Conservation (phyloP, 257 asterid genomes). For the Rauvolfia tetraphylla region DNA sequence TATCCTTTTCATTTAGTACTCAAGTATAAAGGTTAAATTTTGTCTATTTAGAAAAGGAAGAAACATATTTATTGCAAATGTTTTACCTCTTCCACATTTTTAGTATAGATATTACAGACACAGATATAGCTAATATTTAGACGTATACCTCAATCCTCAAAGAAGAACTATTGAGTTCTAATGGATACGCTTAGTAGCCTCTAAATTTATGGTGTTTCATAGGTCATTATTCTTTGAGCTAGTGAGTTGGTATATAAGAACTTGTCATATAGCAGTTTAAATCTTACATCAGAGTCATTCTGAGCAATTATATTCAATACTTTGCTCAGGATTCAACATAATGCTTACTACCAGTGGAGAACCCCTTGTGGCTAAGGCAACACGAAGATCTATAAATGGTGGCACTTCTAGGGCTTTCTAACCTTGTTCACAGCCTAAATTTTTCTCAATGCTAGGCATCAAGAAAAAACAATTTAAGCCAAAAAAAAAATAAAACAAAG, state of each 20-base stretch:
- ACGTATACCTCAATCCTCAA: no score
- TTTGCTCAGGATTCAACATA: not conserved
- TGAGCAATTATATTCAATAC: not conserved
- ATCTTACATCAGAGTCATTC: not conserved
- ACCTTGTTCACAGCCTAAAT: not conserved
- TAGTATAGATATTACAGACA: no score
- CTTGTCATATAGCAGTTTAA: not conserved
- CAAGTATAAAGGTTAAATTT: no score
- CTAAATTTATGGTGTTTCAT: not conserved
- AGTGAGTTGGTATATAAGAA: not conserved
- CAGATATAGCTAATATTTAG: no score
- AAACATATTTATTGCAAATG: no score
- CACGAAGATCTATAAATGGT: no score
- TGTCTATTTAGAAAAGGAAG: no score
- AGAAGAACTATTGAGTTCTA: no score
- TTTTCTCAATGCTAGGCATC: not conserved
- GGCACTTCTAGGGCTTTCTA: not conserved
- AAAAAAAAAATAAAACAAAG: not conserved
- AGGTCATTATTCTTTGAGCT: not conserved
- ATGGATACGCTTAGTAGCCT: no score
- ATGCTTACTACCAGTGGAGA: not conserved
- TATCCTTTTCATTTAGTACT: no score
- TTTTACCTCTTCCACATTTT: no score
- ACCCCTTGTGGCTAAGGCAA: not conserved
- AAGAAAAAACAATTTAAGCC: not conserved